Evolutionary conservation across 2,329 filamentous ascomycete genomes (phyloP).

Genomic region (Venturia pyrina): DNA sequence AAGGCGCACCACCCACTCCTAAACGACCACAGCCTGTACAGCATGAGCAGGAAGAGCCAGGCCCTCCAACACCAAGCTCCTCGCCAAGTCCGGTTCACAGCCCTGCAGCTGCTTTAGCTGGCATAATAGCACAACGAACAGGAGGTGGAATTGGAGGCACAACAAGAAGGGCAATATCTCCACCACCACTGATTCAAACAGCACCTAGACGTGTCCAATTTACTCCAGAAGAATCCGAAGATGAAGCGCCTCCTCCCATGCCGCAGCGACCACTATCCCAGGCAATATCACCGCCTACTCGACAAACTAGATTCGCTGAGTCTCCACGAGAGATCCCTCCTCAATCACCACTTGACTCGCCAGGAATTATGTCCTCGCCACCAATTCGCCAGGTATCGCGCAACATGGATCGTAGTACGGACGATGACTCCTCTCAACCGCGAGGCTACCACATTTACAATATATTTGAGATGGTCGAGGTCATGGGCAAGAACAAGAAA

Average conservation of each 20-base stretch:
- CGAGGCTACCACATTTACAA: slow-evolving; percentile 92
- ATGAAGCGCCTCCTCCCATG: slow-evolving; percentile 50
- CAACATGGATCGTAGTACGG: slow-evolving; percentile 27
- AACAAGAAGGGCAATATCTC: slow-evolving; percentile 28
- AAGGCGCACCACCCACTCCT: slow-evolving; percentile 32
- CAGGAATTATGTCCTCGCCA: slow-evolving; percentile 42
- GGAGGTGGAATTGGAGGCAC: slow-evolving; percentile 22
- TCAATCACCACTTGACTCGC: slow-evolving; percentile 14
- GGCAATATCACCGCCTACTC: slow-evolving; percentile 39
- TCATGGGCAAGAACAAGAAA: slow-evolving; percentile 95
- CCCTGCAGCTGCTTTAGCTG: slow-evolving; percentile 50
- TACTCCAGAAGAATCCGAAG: slow-evolving; percentile 59
- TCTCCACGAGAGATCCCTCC: not conserved
- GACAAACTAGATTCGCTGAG: not conserved
- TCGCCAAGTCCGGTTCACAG: slow-evolving; percentile 37
- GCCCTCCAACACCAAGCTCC: slow-evolving; percentile 32
- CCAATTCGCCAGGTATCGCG: slow-evolving; percentile 39
- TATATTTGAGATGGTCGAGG: slow-evolving; percentile 93
- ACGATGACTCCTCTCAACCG: slow-evolving; percentile 43
- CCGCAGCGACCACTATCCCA: slow-evolving; percentile 53
- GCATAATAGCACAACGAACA: slow-evolving; percentile 40
- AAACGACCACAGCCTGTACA: slow-evolving; percentile 25
- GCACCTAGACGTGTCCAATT: slow-evolving; percentile 44
- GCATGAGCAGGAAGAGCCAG: slow-evolving; percentile 26
- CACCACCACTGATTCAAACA: slow-evolving; percentile 41